A percentile compares a stretch with the other conserved stretches of the same genome.
phyloP scores from a whole-genome alignment of 2,329 filamentous ascomycete genomes.

The Fusarium brevicatenulatum region DNA sequence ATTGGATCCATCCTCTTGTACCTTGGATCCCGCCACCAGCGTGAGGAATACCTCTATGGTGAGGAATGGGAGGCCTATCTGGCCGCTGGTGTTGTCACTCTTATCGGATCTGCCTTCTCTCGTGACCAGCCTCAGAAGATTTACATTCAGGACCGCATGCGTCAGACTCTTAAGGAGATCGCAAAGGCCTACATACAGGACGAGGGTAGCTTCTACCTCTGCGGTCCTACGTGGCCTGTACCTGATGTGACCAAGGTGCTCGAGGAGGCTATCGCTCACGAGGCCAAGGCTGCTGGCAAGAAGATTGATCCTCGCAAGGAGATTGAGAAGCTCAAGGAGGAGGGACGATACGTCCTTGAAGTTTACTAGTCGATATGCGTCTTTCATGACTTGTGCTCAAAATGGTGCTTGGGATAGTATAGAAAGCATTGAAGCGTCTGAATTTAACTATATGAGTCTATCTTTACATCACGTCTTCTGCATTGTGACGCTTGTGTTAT shows the following conservation, averaged over 20 bases:
- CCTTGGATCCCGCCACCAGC: slow-evolving; percentile 96
- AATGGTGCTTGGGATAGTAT: slow-evolving; percentile 35
- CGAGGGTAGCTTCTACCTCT: slow-evolving; percentile 95
- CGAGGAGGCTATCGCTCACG: slow-evolving; percentile 86
- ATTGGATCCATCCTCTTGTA: slow-evolving; percentile 95
- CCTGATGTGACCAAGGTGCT: slow-evolving; percentile 95
- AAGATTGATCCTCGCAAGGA: slow-evolving; percentile 89
- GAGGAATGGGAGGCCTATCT: slow-evolving; percentile 99
- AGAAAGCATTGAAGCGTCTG: slow-evolving; percentile 42
- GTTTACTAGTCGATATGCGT: slow-evolving; percentile 74
- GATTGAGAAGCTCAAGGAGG: slow-evolving; percentile 98
- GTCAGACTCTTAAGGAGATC: slow-evolving; percentile 84
- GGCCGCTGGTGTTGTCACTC: slow-evolving; percentile 92
- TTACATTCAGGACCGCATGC: slow-evolving; percentile 99
- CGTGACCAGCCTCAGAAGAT: slow-evolving; percentile 98
- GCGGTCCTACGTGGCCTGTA: slow-evolving; percentile 97
- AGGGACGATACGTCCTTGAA: slow-evolving; percentile 92
- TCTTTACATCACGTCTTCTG: neutral
- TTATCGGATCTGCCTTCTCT: slow-evolving; percentile 93
- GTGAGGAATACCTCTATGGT: slow-evolving; percentile 98
- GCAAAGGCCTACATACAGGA: slow-evolving; percentile 86
- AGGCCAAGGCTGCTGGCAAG: slow-evolving; percentile 75
- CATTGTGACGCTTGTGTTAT: neutral
- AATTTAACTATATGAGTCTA: slow-evolving; percentile 18
- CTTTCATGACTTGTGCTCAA: slow-evolving; percentile 28